phyloP scores from a whole-genome alignment of 1,139 yeast species.

The Tardiomyces blankii region DNA sequence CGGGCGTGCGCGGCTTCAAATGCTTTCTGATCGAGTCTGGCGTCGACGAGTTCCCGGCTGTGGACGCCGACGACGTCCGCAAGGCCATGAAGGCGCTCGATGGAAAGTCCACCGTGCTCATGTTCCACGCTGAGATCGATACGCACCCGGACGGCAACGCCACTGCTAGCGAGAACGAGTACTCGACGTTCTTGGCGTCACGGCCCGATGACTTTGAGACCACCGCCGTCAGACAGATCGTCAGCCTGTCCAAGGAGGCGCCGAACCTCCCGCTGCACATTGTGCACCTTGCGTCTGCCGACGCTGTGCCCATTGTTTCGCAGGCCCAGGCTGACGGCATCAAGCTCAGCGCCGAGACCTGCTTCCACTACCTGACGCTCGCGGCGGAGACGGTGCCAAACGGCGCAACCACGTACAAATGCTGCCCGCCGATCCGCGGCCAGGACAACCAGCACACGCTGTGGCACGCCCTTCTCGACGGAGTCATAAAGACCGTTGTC shows the following conservation, averaged over 20 bases:
- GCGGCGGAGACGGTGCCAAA: slow-evolving; percentile 66
- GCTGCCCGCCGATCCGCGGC: slow-evolving; percentile 89
- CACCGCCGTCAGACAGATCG: slow-evolving; percentile 64
- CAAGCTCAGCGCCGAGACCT: slow-evolving; percentile 75
- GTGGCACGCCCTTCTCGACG: slow-evolving; percentile 64
- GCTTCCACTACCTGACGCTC: slow-evolving; percentile 80
- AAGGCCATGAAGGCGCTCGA: slow-evolving; percentile 53
- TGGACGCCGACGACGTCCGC: slow-evolving; percentile 48
- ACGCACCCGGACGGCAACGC: slow-evolving; percentile 21
- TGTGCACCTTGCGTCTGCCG: slow-evolving; percentile 79
- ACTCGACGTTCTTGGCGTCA: slow-evolving; percentile 66
- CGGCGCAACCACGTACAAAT: slow-evolving; percentile 73
- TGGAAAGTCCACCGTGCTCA: slow-evolving; percentile 54
- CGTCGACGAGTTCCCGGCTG: slow-evolving; percentile 87
- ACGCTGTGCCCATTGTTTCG: slow-evolving; percentile 56
- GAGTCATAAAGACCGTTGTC: slow-evolving; percentile 72
- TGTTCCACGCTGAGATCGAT: slow-evolving; percentile 93
- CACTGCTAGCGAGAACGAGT: slow-evolving; percentile 25
- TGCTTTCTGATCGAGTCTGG: slow-evolving; percentile 88
- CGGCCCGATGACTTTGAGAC: slow-evolving; percentile 85
- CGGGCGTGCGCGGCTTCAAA: slow-evolving; percentile 89
- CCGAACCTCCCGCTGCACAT: slow-evolving; percentile 74
- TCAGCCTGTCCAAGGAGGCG: slow-evolving; percentile 43
- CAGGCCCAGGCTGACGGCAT: slow-evolving; percentile 51
- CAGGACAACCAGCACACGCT: slow-evolving; percentile 56